Evolutionary conservation across 495 filamentous ascomycete genomes (phyloP).

Genomic region (Immersiella caudata): DNA sequence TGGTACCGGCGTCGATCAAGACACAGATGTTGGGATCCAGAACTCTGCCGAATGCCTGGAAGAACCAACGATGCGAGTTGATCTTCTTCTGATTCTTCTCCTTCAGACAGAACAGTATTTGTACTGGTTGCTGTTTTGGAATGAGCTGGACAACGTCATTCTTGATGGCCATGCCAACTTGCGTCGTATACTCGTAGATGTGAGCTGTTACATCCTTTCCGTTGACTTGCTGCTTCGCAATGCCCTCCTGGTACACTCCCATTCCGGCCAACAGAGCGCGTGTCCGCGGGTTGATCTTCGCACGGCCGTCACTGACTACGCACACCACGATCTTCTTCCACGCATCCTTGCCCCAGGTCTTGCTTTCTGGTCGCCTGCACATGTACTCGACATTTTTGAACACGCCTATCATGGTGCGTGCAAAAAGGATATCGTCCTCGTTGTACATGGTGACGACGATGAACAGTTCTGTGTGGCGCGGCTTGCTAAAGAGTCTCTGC

Average conservation of each 20-base stretch:
- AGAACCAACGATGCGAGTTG: conserved; percentile 99
- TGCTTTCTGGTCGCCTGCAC: conserved; percentile 85
- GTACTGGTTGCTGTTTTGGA: conserved; percentile 77
- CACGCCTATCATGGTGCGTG: conserved; percentile 94
- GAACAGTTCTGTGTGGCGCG: conserved; percentile 92
- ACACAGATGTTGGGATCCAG: conserved; percentile 96
- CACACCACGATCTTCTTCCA: conserved; percentile 99
- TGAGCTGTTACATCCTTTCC: conserved; percentile 96
- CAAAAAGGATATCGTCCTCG: conserved; percentile 95
- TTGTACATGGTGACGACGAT: conserved; percentile 99
- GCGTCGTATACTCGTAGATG: conserved; percentile 98
- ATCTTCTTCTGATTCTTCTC: conserved; percentile 99
- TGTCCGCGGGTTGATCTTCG: conserved; percentile 94
- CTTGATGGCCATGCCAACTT: conserved; percentile 84
- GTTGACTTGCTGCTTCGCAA: conserved; percentile 98
- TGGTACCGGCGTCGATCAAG: conserved; percentile 93
- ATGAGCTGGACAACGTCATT: conserved; percentile 84
- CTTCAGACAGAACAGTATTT: conserved; percentile 98
- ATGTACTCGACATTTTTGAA: conserved; percentile 99
- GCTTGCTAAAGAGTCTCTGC: conserved; percentile 91
- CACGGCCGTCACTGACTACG: conserved; percentile 96
- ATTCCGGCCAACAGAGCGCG: conserved; percentile 87
- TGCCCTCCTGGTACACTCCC: conserved; percentile 97
- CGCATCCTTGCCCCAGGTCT: conserved; percentile 97
- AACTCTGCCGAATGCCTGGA: conserved; percentile 93